Percentiles rank a stretch among this genome's conserved stretches.
Evolutionary conservation across 371 early-diverging fungal species (phyloP).

Genomic region (Lichtheimia ramosa): DNA sequence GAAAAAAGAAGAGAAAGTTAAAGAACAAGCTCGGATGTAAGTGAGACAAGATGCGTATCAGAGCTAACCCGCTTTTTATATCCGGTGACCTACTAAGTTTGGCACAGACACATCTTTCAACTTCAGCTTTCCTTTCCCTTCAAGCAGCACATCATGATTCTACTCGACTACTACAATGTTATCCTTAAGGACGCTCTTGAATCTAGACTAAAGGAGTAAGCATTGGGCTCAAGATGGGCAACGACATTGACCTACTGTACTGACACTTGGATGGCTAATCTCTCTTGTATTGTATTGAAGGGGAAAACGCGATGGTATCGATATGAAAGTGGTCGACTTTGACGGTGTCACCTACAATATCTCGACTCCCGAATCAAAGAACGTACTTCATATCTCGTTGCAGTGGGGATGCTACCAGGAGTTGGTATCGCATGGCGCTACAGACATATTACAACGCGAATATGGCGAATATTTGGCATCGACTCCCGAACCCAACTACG

Average conservation of each 20-base stretch:
- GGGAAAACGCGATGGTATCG: slow-evolving; percentile 81
- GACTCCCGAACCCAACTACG: slow-evolving; percentile 75
- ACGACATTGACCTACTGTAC: background rate
- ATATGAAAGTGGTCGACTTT: slow-evolving; percentile 90
- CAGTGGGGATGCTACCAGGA: slow-evolving; percentile 82
- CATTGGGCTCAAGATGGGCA: background rate
- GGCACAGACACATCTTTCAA: slow-evolving; percentile 4
- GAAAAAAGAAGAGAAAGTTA: background rate
- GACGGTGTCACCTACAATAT: slow-evolving; percentile 92
- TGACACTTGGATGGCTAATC: background rate
- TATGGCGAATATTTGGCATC: slow-evolving; percentile 71
- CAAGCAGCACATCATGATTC: slow-evolving; percentile 48
- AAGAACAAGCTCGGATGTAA: background rate
- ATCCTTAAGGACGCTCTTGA: slow-evolving; percentile 64
- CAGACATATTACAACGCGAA: slow-evolving; percentile 74
- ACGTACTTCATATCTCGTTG: slow-evolving; percentile 75
- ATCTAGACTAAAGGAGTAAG: slow-evolving; percentile 59
- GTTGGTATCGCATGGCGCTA: slow-evolving; percentile 79
- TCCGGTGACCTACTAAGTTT: too few relatives aligned
- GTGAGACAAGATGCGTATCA: background rate
- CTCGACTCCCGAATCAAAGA: slow-evolving; percentile 74
- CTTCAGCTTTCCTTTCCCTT: background rate
- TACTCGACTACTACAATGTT: slow-evolving; percentile 70
- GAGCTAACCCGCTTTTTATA: background rate
- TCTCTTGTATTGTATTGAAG: slow-evolving; percentile 29